Base-by-base conservation (phyloP, 331 rosid genomes). In the Spiraea crenata region DNA sequence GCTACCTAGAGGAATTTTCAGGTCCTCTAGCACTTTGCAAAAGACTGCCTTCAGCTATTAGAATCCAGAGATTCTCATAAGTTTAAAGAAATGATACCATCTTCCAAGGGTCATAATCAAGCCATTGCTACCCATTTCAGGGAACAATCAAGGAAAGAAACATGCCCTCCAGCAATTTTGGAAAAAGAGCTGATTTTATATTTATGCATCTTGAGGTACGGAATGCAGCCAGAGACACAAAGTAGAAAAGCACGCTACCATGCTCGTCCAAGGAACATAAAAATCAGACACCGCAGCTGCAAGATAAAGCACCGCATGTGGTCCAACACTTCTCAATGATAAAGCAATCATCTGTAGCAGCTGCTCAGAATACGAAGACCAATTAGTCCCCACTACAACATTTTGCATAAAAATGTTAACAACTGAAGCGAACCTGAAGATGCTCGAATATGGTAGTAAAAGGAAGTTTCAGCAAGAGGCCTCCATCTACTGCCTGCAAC, bases 241-340 rank as follows among this genome's bases (percentile, higher is more conserved):
- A 39, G 64, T 35, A 35, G 31, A 58, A 49, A 37, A 0, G 64
- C 25, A 59, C 31, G 1, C 77, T 87, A 95, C 99, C 99, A 95
- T 95, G 84, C 89, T 92, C 77, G 81, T 75, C 99, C 96, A 95
- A 70, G 97, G 99, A 74, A 90, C 96, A 74, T 95, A 95, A 76
- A 63, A 95, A 81, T 91, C 97, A 34, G 99, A 89, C 66, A 84
- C 96, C 38, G 99, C 99, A 63, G 99, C 99, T 46, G 95, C 97
- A 74, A 95, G 97, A 85, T 89, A 95, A 86, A 89, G 87, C 79
- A 95, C 77, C 75, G 85, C 90, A 66, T 75, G 64, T 17, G 84
- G 78, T 40, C 96, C 93, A 39, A 86, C 63, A 60, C 81, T 64
- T 68, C 81, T 79, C 79, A 78, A n/a, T 72, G 95, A 84, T 40